Evolutionary conservation across 192 early-diverging fungal species (phyloP).

Genomic region (Backusella macrospora): DNA sequence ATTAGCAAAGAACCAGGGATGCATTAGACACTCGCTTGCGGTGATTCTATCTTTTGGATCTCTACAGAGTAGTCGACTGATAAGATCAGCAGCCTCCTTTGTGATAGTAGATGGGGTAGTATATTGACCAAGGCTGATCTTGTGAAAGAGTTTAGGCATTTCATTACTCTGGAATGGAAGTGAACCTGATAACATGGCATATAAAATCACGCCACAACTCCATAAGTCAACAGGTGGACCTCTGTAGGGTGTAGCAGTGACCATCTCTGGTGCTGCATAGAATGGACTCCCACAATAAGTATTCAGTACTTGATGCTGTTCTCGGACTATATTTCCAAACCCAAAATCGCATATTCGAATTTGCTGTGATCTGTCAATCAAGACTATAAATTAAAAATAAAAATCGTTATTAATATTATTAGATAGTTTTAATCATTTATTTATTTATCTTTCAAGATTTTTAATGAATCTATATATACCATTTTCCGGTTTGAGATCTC

Average conservation of each 20-base stretch:
- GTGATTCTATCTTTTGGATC: conserved; percentile 54
- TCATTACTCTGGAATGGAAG: conserved; percentile 73
- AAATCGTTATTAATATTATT: no score
- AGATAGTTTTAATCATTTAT: no score
- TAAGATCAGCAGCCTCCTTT: conserved; percentile 43
- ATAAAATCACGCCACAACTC: conserved; percentile 72
- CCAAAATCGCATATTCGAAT: conserved; percentile 96
- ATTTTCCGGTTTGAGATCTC: conserved; percentile 92
- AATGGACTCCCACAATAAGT: conserved; percentile 68
- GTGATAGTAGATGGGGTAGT: conserved; percentile 44
- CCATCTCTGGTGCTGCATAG: conserved; percentile 72
- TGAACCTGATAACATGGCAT: conserved; percentile 62
- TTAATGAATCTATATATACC: neutral
- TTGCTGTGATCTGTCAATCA: conserved; percentile 48
- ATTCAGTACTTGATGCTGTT: conserved; percentile 50
- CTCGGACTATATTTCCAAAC: conserved; percentile 51
- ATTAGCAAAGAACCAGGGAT: conserved; percentile 47
- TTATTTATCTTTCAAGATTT: no score
- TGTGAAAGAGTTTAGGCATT: conserved; percentile 57
- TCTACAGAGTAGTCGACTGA: conserved; percentile 46
- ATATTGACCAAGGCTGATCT: conserved; percentile 58
- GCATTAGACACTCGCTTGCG: conserved; percentile 48
- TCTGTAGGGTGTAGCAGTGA: conserved; percentile 58
- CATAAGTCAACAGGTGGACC: conserved; percentile 65
- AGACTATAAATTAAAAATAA: conserved; percentile 35